These are phyloP conservation scores for Auriculariales sp. DNA, from an alignment of 768 basidiomycete species.

Conservation along the genomic window DNA sequence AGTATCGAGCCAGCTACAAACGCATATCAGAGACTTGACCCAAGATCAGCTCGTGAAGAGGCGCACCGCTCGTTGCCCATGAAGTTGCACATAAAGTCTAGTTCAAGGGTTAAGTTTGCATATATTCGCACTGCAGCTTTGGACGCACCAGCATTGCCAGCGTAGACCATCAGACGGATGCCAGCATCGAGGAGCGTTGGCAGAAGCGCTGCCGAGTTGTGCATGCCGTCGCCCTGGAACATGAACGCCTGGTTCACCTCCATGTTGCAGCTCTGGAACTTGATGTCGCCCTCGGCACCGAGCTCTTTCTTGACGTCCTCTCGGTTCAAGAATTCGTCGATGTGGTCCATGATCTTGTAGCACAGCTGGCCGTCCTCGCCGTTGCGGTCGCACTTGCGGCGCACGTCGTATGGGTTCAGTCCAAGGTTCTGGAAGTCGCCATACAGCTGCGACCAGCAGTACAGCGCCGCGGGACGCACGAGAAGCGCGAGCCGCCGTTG, in stretches of 20 bases:
- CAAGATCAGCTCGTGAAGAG: neutral
- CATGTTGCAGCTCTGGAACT: conserved; percentile 38
- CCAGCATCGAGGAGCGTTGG: conserved; percentile 73
- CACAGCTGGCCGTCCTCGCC: conserved; percentile 63
- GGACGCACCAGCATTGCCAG: conserved; percentile 46
- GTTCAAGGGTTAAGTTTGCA: conserved; percentile 9
- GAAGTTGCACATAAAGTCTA: conserved; percentile 81
- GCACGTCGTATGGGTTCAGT: conserved; percentile 82
- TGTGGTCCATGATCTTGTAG: conserved; percentile 71
- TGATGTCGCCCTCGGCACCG: conserved; percentile 45
- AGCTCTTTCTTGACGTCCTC: conserved; percentile 63
- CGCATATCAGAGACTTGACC: neutral
- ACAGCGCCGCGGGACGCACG: conserved; percentile 45
- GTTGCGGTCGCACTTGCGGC: conserved; percentile 52
- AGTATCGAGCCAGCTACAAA: conserved; percentile 41
- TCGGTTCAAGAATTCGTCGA: conserved; percentile 79
- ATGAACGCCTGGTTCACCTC: conserved; percentile 69
- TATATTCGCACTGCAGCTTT: neutral
- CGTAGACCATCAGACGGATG: conserved; percentile 75
- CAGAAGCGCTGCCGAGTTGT: conserved; percentile 64
- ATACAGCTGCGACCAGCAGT: conserved; percentile 66
- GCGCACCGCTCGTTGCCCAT: conserved; percentile 27
- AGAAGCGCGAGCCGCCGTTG: conserved; percentile 39
- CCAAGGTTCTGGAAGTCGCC: conserved; percentile 59
- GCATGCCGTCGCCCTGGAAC: conserved; percentile 75